Evolutionary conservation across 495 filamentous ascomycete species (phyloP).

Genomic region (Trichoderma orchidacearum): DNA sequence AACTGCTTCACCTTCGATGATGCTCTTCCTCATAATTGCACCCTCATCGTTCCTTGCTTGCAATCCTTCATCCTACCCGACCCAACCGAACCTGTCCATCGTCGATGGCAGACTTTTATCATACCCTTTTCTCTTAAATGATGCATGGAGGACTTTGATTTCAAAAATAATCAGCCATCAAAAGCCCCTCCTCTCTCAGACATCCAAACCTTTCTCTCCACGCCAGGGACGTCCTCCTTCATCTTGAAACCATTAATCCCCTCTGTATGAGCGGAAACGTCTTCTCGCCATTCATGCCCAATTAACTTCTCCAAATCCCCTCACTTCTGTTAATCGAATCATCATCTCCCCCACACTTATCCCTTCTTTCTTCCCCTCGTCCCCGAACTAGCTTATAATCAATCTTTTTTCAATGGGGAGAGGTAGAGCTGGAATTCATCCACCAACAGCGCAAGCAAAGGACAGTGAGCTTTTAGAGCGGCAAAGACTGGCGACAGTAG

Average conservation of each 20-base stretch:
- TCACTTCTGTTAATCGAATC: neutral
- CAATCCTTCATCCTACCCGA: conserved; percentile 14
- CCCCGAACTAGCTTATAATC: conserved; percentile 2
- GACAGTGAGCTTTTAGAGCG: conserved; percentile 27
- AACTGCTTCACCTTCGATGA: conserved; percentile 26
- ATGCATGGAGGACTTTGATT: too few relatives aligned
- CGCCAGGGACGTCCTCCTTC: neutral
- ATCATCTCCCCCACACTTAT: neutral
- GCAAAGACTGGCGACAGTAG: conserved; percentile 19
- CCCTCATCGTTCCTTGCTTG: conserved; percentile 28
- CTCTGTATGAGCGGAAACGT: neutral
- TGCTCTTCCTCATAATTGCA: conserved; percentile 24
- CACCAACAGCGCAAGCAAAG: conserved; percentile 27
- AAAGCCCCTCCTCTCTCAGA: conserved; percentile 8
- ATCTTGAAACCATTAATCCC: neutral
- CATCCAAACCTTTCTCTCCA: neutral
- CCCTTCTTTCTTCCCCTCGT: neutral
- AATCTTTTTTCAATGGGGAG: conserved; percentile 5
- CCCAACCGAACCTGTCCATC: conserved; percentile 15
- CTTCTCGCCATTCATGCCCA: neutral
- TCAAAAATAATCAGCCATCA: conserved; percentile 15
- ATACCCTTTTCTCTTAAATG: too few relatives aligned
- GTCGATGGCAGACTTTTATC: conserved; percentile 26
- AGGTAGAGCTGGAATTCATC: conserved; percentile 2
- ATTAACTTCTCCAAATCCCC: neutral